A percentile compares a stretch with the other conserved stretches of the same genome.
Evolutionary conservation across 352 stramenopile species (phyloP).

Genomic region (Plasmopara viticola): DNA sequence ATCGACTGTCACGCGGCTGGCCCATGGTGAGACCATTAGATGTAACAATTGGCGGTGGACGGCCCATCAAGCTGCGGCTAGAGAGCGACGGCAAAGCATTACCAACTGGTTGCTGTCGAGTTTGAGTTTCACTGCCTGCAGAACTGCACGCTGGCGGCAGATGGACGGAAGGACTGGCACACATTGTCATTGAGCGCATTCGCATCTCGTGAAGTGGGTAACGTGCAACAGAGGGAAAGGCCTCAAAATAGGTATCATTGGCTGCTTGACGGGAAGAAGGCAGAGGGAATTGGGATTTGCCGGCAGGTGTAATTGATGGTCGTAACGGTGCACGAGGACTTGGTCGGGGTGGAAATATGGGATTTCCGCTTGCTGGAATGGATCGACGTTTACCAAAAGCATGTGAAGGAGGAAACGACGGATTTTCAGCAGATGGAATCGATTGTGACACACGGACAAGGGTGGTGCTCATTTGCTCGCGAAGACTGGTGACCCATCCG

Average conservation of each 20-base stretch:
- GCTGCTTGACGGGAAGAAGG: conserved; percentile 39
- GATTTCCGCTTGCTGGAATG: conserved; percentile 54
- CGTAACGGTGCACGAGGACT: conserved; percentile 20
- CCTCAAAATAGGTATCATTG: conserved; percentile 26
- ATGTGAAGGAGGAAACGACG: conserved; percentile 49
- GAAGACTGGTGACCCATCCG: conserved; percentile 78
- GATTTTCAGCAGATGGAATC: conserved; percentile 53
- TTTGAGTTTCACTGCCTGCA: conserved; percentile 11
- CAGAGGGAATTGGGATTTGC: conserved; percentile 54
- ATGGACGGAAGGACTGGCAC: conserved; percentile 38
- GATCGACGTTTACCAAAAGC: conserved; percentile 51
- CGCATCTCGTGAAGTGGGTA: conserved; percentile 31
- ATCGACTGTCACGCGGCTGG: conserved; percentile 69
- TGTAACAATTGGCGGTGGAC: conserved; percentile 17
- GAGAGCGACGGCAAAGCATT: conserved; percentile 51
- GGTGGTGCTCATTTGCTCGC: conserved; percentile 41
- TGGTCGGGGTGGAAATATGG: conserved; percentile 65
- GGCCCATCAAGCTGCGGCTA: conserved; percentile 39
- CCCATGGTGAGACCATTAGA: conserved; percentile 49
- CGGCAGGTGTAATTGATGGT: conserved; percentile 43
- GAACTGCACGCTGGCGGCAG: conserved; percentile 11
- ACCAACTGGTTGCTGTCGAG: conserved; percentile 12
- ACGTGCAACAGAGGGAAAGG: conserved; percentile 14
- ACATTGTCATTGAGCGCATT: conserved; percentile 63
- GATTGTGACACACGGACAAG: conserved; percentile 22